Evolutionary conservation across 2,329 filamentous ascomycete species (phyloP).

Genomic region (Aspergillus brunneoviolaceus): DNA sequence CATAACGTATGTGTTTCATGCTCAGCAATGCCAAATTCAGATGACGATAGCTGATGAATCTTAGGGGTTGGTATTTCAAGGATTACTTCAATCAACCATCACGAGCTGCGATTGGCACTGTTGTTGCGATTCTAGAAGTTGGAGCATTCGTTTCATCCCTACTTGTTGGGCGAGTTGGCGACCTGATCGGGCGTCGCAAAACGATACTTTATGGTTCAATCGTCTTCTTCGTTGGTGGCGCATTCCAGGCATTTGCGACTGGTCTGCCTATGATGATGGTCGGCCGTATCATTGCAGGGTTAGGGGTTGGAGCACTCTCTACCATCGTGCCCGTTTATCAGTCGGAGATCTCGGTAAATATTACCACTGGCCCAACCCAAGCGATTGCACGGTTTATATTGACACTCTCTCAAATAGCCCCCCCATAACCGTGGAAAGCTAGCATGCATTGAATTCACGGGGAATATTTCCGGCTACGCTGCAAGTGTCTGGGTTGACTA

Average conservation of each 20-base stretch:
- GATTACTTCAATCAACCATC: conserved; percentile 91
- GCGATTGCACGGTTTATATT: conserved; percentile 12
- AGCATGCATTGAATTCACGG: conserved; percentile 96
- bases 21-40: not conserved
- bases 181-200: conserved; percentile 82
- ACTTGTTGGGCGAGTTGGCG: conserved; percentile 81
- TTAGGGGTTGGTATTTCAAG: conserved; percentile 80
- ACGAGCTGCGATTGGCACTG: conserved; percentile 84
- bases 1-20: conserved; percentile 59
- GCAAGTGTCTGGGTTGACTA: conserved; percentile 99
- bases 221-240: conserved; percentile 81
- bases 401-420: conserved; percentile 48
- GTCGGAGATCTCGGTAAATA: conserved; percentile 73
- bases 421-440: conserved; percentile 94
- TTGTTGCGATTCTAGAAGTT: conserved; percentile 95
- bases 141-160: conserved; percentile 90
- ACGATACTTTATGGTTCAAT: conserved; percentile 93
- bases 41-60: conserved; percentile 16
- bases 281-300: conserved; percentile 78
- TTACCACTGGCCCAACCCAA: not conserved
- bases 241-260: conserved; percentile 75
- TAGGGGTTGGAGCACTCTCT: conserved; percentile 84
- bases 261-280: conserved; percentile 87
- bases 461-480: conserved; percentile 93
- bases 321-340: conserved; percentile 94